Evolutionary conservation across 106 monocot genomes (phyloP).

Genomic region (Alisma plantagoaquatica): DNA sequence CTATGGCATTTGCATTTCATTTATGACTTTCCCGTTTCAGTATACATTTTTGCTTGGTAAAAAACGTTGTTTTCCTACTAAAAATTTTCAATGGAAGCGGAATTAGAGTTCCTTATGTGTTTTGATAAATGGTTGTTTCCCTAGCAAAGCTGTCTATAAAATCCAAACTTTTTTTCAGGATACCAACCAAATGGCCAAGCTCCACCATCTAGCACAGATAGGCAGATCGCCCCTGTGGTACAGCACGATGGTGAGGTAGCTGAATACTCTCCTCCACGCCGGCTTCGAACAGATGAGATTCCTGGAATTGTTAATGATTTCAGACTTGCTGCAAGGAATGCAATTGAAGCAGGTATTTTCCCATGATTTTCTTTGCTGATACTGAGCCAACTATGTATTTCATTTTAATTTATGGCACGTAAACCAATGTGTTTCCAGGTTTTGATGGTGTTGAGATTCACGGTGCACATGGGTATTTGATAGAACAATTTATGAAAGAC

Average conservation of each 20-base stretch:
- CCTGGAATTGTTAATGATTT: constrained; percentile 21
- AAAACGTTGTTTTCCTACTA: too few relatives aligned
- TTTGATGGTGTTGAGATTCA: constrained; percentile 28
- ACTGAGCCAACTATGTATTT: too few relatives aligned
- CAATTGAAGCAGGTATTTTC: constrained; percentile 22
- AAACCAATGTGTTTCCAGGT: constrained; percentile 8
- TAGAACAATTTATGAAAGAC: constrained; percentile 27
- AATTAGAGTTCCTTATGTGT: too few relatives aligned
- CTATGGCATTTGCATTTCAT: too few relatives aligned
- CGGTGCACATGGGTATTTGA: constrained; percentile 17
- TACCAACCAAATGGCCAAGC: constrained; percentile 21
- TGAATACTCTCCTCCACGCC: constrained; percentile 18
- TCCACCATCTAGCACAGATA: constrained; percentile 17
- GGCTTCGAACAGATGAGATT: constrained; percentile 13
- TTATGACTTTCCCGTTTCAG: too few relatives aligned
- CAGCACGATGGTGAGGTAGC: neutral
- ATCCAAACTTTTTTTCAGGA: too few relatives aligned
- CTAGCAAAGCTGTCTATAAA: too few relatives aligned
- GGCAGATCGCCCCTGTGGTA: neutral
- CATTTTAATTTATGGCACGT: too few relatives aligned
- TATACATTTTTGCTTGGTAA: too few relatives aligned
- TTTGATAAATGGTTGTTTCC: too few relatives aligned
- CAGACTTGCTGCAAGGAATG: constrained; percentile 17
- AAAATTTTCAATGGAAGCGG: too few relatives aligned
- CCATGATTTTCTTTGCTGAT: too few relatives aligned